Percentiles rank a stretch among this genome's conserved stretches.
Conservation (phyloP, 108 stramenopile species). For the Cyclotella choctawhatcheeana region DNA sequence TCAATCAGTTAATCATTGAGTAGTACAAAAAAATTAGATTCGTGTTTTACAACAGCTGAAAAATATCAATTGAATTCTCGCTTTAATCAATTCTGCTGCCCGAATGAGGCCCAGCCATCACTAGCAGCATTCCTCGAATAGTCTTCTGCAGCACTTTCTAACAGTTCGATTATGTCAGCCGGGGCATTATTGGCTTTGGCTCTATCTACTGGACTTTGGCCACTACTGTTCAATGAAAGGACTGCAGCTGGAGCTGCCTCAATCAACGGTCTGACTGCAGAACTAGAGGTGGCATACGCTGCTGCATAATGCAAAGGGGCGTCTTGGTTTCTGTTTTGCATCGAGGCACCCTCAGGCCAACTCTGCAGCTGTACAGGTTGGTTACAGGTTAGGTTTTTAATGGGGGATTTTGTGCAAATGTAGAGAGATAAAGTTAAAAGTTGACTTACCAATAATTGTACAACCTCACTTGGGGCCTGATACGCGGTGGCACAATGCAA, state of each 20-base stretch:
- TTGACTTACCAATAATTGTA: conserved; percentile 41
- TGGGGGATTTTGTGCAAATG: too few relatives aligned
- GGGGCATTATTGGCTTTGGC: conserved; percentile 56
- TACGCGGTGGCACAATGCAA: conserved; percentile 54
- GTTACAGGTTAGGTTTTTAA: too few relatives aligned
- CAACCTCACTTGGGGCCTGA: conserved; percentile 50
- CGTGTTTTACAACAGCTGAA: too few relatives aligned
- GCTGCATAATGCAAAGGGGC: conserved; percentile 54
- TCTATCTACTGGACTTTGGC: conserved; percentile 58
- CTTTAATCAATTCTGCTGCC: conserved; percentile 22
- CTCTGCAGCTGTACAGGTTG: too few relatives aligned
- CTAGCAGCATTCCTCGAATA: conserved; percentile 40
- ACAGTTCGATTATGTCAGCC: conserved; percentile 36
- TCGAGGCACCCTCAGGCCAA: conserved; percentile 51
- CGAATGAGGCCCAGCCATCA: conserved; percentile 38
- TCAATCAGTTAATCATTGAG: too few relatives aligned
- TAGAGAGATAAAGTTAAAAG: too few relatives aligned
- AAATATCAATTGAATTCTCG: too few relatives aligned
- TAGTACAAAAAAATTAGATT: too few relatives aligned
- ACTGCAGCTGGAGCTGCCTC: conserved; percentile 55
- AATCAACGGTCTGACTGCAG: conserved; percentile 40
- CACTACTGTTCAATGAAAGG: conserved; percentile 49
- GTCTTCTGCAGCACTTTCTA: conserved; percentile 46
- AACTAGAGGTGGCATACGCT: conserved; percentile 43
- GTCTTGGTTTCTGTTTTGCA: conserved; percentile 56